A percentile compares a stretch with the other conserved stretches of the same genome.
phyloP scores from a whole-genome alignment of 805 yeast species.

The Ogataea parapolymorpha region DNA sequence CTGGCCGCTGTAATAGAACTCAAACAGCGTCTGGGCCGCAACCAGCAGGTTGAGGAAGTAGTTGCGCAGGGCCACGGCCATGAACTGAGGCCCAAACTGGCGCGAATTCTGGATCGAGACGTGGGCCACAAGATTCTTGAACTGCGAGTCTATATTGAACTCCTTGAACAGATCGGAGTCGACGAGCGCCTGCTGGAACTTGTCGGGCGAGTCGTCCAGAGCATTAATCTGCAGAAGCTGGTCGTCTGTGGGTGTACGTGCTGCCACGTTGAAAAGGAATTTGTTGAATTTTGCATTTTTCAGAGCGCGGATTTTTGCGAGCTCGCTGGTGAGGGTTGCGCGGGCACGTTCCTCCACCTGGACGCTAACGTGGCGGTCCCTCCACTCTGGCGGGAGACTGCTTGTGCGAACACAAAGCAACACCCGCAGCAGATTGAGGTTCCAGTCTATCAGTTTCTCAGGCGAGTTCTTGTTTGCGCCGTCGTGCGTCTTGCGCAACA shows the following conservation, averaged over 20 bases:
- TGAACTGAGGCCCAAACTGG: slow-evolving; percentile 36
- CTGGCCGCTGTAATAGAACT: slow-evolving; percentile 37
- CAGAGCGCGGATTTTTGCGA: slow-evolving; percentile 18
- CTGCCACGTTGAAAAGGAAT: slow-evolving; percentile 17
- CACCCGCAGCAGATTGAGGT: slow-evolving; percentile 47
- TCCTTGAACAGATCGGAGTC: slow-evolving; percentile 46
- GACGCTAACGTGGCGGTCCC: slow-evolving; percentile 14
- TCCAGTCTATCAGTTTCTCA: slow-evolving; percentile 49
- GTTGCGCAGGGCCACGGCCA: slow-evolving; percentile 46
- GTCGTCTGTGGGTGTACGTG: slow-evolving; percentile 1
- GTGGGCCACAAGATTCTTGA: slow-evolving; percentile 46
- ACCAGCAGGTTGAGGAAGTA: slow-evolving; percentile 51
- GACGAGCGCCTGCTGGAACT: slow-evolving; percentile 37
- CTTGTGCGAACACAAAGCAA: slow-evolving; percentile 37
- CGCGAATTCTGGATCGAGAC: slow-evolving; percentile 47
- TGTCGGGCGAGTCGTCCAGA: slow-evolving; percentile 11
- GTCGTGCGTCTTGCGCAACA: slow-evolving; percentile 9
- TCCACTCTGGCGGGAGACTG: slow-evolving; percentile 12
- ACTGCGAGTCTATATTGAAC: slow-evolving; percentile 42
- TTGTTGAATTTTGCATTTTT: slow-evolving; percentile 11
- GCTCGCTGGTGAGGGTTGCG: slow-evolving; percentile 21
- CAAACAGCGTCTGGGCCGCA: slow-evolving; percentile 52
- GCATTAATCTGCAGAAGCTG: slow-evolving; percentile 3
- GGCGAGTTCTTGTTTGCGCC: slow-evolving; percentile 21
- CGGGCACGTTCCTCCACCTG: slow-evolving; percentile 16